Conservation (phyloP, 2,329 filamentous ascomycete species). For the Diaporthe sp. region DNA sequence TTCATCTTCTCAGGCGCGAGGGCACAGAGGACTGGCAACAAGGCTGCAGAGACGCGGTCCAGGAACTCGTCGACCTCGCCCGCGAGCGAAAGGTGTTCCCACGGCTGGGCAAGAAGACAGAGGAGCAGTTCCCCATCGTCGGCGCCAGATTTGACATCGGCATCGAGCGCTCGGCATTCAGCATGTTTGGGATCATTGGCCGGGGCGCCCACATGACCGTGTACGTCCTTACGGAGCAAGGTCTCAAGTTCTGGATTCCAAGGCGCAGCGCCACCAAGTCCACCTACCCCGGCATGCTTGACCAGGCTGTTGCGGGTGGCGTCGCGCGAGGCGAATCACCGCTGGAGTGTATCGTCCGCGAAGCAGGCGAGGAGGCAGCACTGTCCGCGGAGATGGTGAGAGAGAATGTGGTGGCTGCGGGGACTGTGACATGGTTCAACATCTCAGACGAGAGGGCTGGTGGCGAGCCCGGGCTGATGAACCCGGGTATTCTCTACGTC, state of each 20-base stretch:
- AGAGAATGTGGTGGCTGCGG: conserved; percentile 46
- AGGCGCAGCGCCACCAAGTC: conserved; percentile 75
- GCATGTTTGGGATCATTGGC: conserved; percentile 76
- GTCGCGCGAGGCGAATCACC: conserved; percentile 77
- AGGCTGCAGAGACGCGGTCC: conserved; percentile 50
- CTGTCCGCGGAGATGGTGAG: conserved; percentile 50
- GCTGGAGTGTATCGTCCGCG: conserved; percentile 77
- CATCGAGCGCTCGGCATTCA: conserved; percentile 73
- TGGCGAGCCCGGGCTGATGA: conserved; percentile 41
- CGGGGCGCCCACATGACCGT: conserved; percentile 78
- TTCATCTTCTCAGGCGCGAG: conserved; percentile 50
- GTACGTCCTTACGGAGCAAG: conserved; percentile 57
- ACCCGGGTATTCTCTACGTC: conserved; percentile 68
- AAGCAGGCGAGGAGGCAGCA: conserved; percentile 79
- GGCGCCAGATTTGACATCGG: conserved; percentile 48
- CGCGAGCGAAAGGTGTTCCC: conserved; percentile 51
- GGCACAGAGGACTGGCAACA: background rate
- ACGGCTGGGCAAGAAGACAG: conserved; percentile 50
- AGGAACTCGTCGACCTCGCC: conserved; percentile 53
- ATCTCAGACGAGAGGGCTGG: conserved; percentile 24
- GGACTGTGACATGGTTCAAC: conserved; percentile 49
- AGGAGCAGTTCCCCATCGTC: conserved; percentile 59
- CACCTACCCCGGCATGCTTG: conserved; percentile 81
- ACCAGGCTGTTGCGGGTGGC: conserved; percentile 86
- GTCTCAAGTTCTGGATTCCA: conserved; percentile 79